Evolutionary conservation across 2,329 filamentous ascomycete species (phyloP).

Genomic region (Atkinsonella hypoxylon): DNA sequence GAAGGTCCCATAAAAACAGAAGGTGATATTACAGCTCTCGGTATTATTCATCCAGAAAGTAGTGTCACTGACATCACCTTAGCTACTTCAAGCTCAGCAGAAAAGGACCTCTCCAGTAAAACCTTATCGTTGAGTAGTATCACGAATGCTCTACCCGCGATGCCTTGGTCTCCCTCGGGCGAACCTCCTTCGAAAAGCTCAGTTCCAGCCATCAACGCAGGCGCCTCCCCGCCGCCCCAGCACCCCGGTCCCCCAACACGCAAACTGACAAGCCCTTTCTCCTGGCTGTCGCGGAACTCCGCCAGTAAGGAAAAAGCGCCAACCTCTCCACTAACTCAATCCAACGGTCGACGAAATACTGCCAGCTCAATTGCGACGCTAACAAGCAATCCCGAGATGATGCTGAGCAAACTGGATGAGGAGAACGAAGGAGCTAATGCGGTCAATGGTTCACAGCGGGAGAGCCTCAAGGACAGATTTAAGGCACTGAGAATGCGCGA

Average conservation of each 20-base stretch:
- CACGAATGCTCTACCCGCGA: constrained; percentile 57
- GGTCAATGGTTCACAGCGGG: constrained; percentile 35
- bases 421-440: constrained; percentile 41
- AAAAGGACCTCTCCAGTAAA: constrained; percentile 34
- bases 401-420: constrained; percentile 65
- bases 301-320: constrained; percentile 44
- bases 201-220: constrained; percentile 20
- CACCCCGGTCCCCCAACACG: constrained; percentile 33
- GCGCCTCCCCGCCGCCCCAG: constrained; percentile 19
- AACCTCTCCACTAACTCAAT: constrained; percentile 39
- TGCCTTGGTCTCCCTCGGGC: constrained; percentile 57
- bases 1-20: constrained; percentile 27
- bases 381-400: constrained; percentile 70
- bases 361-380: constrained; percentile 68
- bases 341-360: constrained; percentile 53
- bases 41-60: background rate
- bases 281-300: constrained; percentile 65
- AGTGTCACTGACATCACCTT: constrained; percentile 10
- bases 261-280: constrained; percentile 80
- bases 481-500: constrained; percentile 65
- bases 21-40: constrained; percentile 16
- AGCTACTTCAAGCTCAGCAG: constrained; percentile 22
- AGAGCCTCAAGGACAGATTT: constrained; percentile 66
- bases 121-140: constrained; percentile 57
- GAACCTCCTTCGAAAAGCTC: constrained; percentile 35